Evolutionary conservation across 164 flowering plant genomes (phyloP).

Genomic region (Stephania japonica): DNA sequence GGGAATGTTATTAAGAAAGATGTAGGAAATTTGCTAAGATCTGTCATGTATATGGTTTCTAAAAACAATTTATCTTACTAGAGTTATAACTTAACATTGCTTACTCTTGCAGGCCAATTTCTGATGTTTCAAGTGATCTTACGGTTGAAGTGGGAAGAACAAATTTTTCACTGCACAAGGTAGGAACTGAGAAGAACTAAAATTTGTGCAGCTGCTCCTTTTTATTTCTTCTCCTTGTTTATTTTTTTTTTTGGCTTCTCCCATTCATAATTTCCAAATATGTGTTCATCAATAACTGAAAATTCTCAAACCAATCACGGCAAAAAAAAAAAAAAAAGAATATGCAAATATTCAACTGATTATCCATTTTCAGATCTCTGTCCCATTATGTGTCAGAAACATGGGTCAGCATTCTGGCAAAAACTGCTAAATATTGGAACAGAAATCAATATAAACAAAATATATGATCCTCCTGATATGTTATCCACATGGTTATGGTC

Average conservation of each 20-base stretch:
- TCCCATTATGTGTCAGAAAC: not conserved
- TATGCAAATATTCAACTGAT: not conserved
- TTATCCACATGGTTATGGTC: conserved; percentile 3
- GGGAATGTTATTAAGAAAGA: conserved; percentile 11
- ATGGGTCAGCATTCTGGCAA: no score
- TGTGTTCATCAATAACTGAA: not conserved
- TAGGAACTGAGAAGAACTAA: conserved; percentile 17
- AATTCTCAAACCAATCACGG: not conserved
- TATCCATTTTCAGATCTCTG: not conserved
- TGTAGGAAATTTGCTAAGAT: conserved; percentile 18
- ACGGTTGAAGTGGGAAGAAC: conserved; percentile 70
- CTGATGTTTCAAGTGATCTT: conserved; percentile 96
- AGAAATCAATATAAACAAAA: not conserved
- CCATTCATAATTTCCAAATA: not conserved
- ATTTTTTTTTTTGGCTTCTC: not conserved
- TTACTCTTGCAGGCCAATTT: conserved; percentile 78
- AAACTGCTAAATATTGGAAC: not conserved
- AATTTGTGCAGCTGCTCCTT: not conserved
- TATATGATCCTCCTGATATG: not conserved
- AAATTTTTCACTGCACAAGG: conserved; percentile 91
- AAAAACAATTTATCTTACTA: not conserved
- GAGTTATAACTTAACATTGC: not conserved
- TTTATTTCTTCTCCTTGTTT: no score
- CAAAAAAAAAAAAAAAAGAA: not conserved
- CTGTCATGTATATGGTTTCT: not conserved